Evolutionary conservation across 2,329 filamentous ascomycete genomes (phyloP).

Genomic region (Sphaerostilbella broomeana): DNA sequence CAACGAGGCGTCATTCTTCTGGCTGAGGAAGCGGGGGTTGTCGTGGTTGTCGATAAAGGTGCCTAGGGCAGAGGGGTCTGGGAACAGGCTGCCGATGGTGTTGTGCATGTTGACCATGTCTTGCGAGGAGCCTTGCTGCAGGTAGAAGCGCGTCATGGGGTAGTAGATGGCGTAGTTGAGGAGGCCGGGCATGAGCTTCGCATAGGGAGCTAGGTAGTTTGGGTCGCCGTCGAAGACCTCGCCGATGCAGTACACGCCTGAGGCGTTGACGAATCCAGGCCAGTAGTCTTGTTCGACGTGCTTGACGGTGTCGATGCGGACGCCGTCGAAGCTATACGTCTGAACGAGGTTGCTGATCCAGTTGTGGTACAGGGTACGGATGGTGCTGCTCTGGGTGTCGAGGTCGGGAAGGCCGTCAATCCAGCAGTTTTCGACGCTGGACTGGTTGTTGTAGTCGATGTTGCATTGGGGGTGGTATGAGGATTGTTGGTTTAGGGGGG

Average conservation of each 20-base stretch:
- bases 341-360: constrained; percentile 54
- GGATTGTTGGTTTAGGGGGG: constrained; percentile 42
- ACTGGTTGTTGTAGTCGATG: constrained; percentile 47
- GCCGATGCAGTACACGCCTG: constrained; percentile 54
- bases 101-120: constrained; percentile 34
- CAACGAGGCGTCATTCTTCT: constrained; percentile 46
- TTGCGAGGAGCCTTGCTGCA: constrained; percentile 32
- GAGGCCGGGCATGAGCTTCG: constrained; percentile 49
- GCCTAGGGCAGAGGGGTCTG: constrained; percentile 40
- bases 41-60: constrained; percentile 57
- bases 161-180: constrained; percentile 53
- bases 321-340: constrained; percentile 56
- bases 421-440: constrained; percentile 43
- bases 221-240: constrained; percentile 53
- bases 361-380: constrained; percentile 45
- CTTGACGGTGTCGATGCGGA: constrained; percentile 56
- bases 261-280: constrained; percentile 43
- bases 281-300: constrained; percentile 56
- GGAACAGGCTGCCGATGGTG: constrained; percentile 29
- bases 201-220: constrained; percentile 45
- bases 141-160: constrained; percentile 34
- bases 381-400: constrained; percentile 43
- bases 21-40: constrained; percentile 44
- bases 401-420: constrained; percentile 56
- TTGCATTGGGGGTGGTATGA: constrained; percentile 59